Conservation (phyloP, 2,329 filamentous ascomycete genomes). For the Fusarium sp. region DNA sequence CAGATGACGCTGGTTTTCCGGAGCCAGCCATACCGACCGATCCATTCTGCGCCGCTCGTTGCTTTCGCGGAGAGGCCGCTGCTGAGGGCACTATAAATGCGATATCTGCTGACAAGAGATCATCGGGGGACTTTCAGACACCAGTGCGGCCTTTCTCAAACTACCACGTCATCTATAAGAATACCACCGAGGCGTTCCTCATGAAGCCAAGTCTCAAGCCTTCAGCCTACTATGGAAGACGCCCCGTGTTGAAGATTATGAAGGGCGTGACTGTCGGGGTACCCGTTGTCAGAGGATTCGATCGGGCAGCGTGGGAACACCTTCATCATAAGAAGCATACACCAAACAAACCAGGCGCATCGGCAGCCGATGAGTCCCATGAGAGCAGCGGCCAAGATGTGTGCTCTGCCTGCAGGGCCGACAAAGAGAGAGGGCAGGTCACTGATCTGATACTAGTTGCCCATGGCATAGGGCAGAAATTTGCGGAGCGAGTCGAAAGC, state of each 20-base stretch:
- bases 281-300: conserved; percentile 91
- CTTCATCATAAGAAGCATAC: conserved; percentile 69
- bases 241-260: conserved; percentile 86
- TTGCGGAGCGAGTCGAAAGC: conserved; percentile 94
- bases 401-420: conserved; percentile 74
- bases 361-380: conserved; percentile 49
- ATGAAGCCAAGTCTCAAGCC: conserved; percentile 89
- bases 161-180: conserved; percentile 90
- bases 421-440: conserved; percentile 78
- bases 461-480: conserved; percentile 96
- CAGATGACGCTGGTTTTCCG: conserved; percentile 33
- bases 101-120: conserved; percentile 49
- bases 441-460: conserved; percentile 92
- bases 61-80: conserved; percentile 72
- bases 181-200: conserved; percentile 83
- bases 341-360: conserved; percentile 49
- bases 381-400: conserved; percentile 49
- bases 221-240: conserved; percentile 86
- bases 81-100: conserved; percentile 66
- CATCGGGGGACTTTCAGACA: conserved; percentile 56
- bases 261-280: conserved; percentile 88
- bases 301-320: conserved; percentile 82
- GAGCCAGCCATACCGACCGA: conserved; percentile 67
- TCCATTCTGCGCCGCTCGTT: conserved; percentile 72
- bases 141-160: conserved; percentile 75